A percentile compares a stretch with the other conserved stretches of the same genome.
Conservation (phyloP, 225 moss, liverwort and hornwort genomes). For the Rhytidiadelphus loreus region DNA sequence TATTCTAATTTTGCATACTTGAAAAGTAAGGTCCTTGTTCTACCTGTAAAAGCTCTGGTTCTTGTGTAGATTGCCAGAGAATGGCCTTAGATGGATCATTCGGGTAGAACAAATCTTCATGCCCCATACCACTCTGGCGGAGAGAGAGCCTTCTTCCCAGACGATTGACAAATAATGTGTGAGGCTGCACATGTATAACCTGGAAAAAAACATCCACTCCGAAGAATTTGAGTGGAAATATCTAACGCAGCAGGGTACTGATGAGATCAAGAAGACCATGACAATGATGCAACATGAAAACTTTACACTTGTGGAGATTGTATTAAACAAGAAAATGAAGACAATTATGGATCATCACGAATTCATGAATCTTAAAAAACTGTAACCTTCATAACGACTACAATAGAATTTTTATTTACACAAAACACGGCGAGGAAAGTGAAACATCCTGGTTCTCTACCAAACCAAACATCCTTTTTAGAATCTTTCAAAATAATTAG, state of each 20-base stretch:
- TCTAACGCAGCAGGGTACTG: not conserved
- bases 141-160: constrained; percentile 68
- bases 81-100: constrained; percentile 76
- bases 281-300: not conserved
- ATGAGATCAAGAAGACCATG: not conserved
- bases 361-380: not conserved
- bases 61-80: constrained; percentile 76
- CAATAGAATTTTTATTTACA: not conserved
- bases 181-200: constrained; percentile 90
- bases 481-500: not conserved
- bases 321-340: not conserved
- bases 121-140: constrained; percentile 56
- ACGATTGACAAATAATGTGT: constrained; percentile 84
- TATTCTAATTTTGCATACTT: not conserved
- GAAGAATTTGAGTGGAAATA: not conserved
- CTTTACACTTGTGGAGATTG: not conserved
- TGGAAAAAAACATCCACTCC: constrained; percentile 15
- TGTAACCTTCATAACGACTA: not conserved
- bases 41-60: constrained; percentile 73
- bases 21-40: not conserved
- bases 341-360: not conserved
- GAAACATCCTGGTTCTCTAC: not conserved
- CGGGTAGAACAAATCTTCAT: constrained; percentile 78
- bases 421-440: not conserved
- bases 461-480: not conserved